Percentiles rank a stretch among this genome's conserved stretches.
phyloP scores from a whole-genome alignment of 805 yeast species.

The Pichia deserticola region DNA sequence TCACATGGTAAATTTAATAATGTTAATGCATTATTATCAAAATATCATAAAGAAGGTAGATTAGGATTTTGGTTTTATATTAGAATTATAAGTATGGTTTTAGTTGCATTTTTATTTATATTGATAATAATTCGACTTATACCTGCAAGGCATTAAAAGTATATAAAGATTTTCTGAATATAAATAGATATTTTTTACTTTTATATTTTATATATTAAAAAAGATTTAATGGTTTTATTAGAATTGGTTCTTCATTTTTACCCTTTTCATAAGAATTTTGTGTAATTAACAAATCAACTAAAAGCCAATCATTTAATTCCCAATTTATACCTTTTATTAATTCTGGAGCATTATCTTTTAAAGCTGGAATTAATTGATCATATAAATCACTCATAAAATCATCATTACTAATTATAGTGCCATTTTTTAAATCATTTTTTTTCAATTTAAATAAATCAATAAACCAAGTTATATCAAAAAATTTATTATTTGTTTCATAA shows the following conservation, averaged over 20 bases:
- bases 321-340: slow-evolving; percentile 11
- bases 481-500: background rate
- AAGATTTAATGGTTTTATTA: slow-evolving; percentile 16
- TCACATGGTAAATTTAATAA: slow-evolving; percentile 22
- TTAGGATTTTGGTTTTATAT: slow-evolving; percentile 29
- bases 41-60: slow-evolving; percentile 28
- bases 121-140: slow-evolving; percentile 24
- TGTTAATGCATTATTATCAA: slow-evolving; percentile 22
- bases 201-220: slow-evolving; percentile 6
- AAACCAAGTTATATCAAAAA: slow-evolving; percentile 11
- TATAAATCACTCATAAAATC: slow-evolving; percentile 9
- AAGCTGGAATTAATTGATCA: slow-evolving; percentile 1
- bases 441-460: slow-evolving; percentile 9
- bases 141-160: slow-evolving; percentile 30
- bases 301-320: slow-evolving; percentile 14
- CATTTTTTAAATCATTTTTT: background rate
- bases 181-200: too few species aligned
- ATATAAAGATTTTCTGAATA: too few species aligned
- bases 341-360: slow-evolving; percentile 1
- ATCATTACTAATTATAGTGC: background rate
- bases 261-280: slow-evolving; percentile 23
- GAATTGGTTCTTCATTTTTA: slow-evolving; percentile 17
- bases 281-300: slow-evolving; percentile 9
- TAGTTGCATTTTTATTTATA: slow-evolving; percentile 21
- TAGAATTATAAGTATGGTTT: slow-evolving; percentile 18